These are phyloP conservation scores for Neurospora crassa DNA, from an alignment of 2,329 filamentous ascomycete genomes.

Conservation along the genomic window DNA sequence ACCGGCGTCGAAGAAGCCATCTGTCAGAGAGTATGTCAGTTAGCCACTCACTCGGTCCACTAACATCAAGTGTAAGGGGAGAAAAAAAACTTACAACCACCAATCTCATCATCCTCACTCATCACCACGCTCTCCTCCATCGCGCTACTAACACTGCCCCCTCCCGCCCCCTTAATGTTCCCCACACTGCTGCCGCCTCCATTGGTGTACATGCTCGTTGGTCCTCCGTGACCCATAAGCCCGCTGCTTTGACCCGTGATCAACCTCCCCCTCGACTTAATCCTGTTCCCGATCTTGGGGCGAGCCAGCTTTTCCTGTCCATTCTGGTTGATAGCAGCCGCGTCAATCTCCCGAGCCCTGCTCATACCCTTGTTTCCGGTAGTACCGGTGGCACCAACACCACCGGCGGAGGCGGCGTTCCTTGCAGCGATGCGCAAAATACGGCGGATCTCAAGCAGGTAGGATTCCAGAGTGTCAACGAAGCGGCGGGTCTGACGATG, in stretches of 20 bases:
- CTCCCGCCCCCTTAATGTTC: constrained; percentile 8
- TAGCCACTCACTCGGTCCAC: not conserved
- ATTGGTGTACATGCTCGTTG: not conserved
- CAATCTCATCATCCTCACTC: constrained; percentile 81
- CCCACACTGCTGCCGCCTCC: not conserved
- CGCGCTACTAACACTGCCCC: constrained; percentile 44
- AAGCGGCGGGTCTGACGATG: constrained; percentile 88
- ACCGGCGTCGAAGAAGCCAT: constrained; percentile 95
- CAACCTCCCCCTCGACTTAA: constrained; percentile 65
- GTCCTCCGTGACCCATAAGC: constrained; percentile 13
- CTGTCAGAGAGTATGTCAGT: constrained; percentile 35
- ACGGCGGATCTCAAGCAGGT: constrained; percentile 82
- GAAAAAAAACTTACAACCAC: constrained; percentile 66
- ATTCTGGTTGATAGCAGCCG: constrained; percentile 17
- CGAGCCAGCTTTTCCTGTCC: not conserved
- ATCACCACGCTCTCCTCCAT: constrained; percentile 60
- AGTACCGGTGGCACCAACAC: not conserved
- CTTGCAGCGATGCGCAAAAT: constrained; percentile 61
- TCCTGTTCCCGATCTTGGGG: constrained; percentile 22
- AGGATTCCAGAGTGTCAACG: constrained; percentile 80
- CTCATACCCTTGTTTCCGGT: not conserved
- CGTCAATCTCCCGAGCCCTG: not conserved
- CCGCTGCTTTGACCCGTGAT: constrained; percentile 45
- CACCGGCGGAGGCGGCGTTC: constrained; percentile 9
- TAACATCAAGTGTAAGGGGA: no score